These are phyloP conservation scores for Astragalus glycyphyllos DNA, from an alignment of 306 rosid genomes.

Conservation along the genomic window DNA sequence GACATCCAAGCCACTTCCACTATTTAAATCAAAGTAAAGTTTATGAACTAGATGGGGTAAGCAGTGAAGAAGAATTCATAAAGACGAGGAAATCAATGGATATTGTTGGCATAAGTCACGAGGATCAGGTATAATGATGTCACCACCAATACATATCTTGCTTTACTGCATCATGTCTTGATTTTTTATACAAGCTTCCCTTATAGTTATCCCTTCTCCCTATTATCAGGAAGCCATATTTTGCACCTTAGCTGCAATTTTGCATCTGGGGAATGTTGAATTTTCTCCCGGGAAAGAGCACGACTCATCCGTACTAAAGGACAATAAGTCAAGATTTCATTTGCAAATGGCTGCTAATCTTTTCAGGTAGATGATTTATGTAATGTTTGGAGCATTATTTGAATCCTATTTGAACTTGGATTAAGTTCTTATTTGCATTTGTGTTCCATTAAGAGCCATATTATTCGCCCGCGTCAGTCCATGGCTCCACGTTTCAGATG, in stretches of 20 bases:
- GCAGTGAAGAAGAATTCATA: constrained; percentile 79
- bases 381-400: constrained; percentile 11
- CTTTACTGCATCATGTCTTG: constrained; percentile 15
- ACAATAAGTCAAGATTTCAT: constrained; percentile 80
- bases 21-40: constrained; percentile 90
- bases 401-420: constrained; percentile 23
- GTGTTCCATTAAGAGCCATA: background rate
- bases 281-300: constrained; percentile 98
- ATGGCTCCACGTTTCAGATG: too few species aligned
- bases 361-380: constrained; percentile 70
- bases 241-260: constrained; percentile 84
- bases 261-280: constrained; percentile 90
- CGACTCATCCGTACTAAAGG: constrained; percentile 80
- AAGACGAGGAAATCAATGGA: constrained; percentile 94
- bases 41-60: constrained; percentile 89
- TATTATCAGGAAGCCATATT: constrained; percentile 83
- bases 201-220: constrained; percentile 29
- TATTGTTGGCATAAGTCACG: constrained; percentile 83
- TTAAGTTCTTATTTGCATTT: constrained; percentile 18
- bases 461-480: too few species aligned
- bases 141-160: constrained; percentile 32
- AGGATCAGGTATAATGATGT: constrained; percentile 75
- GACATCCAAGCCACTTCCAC: constrained; percentile 84
- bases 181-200: constrained; percentile 15
- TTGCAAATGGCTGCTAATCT: constrained; percentile 85